These are phyloP conservation scores for Fusarium sp. DNA, from an alignment of 2,329 filamentous ascomycete genomes.

Conservation along the genomic window DNA sequence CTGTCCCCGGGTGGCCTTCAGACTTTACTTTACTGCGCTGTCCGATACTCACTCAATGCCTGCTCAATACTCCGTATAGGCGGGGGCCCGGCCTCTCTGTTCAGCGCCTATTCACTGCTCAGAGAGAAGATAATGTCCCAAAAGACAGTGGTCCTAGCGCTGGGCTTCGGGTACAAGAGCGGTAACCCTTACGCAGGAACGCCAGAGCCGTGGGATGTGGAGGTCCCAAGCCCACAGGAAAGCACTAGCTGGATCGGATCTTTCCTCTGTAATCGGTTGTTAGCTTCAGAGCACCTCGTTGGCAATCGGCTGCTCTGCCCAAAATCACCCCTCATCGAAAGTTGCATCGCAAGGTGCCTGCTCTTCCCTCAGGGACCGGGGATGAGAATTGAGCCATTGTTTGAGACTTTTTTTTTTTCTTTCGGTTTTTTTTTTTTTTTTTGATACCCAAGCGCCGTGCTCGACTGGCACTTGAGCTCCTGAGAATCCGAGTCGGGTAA, in stretches of 20 bases:
- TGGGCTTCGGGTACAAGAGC: slow-evolving; percentile 41
- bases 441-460: slow-evolving; percentile 14
- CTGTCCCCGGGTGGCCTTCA: slow-evolving; percentile 20
- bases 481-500: slow-evolving; percentile 22
- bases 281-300: slow-evolving; percentile 29
- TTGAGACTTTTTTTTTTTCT: slow-evolving; percentile 29
- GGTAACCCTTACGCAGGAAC: slow-evolving; percentile 53
- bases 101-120: too few relatives aligned
- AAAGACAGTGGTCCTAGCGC: slow-evolving; percentile 35
- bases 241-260: slow-evolving; percentile 49
- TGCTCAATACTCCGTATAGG: slow-evolving; percentile 8
- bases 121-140: not conserved
- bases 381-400: slow-evolving; percentile 36
- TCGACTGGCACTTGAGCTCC: slow-evolving; percentile 20
- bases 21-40: not conserved
- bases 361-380: slow-evolving; percentile 15
- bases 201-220: slow-evolving; percentile 48
- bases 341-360: slow-evolving; percentile 34
- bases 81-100: slow-evolving; percentile 13
- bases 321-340: slow-evolving; percentile 43
- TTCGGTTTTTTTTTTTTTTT: slow-evolving; percentile 5
- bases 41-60: not conserved
- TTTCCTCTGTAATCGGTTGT: slow-evolving; percentile 48
- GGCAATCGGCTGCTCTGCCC: slow-evolving; percentile 43
- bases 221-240: slow-evolving; percentile 42